These are phyloP conservation scores for Fusarium sp. DNA, from an alignment of 2,329 filamentous ascomycete species.

Conservation along the genomic window DNA sequence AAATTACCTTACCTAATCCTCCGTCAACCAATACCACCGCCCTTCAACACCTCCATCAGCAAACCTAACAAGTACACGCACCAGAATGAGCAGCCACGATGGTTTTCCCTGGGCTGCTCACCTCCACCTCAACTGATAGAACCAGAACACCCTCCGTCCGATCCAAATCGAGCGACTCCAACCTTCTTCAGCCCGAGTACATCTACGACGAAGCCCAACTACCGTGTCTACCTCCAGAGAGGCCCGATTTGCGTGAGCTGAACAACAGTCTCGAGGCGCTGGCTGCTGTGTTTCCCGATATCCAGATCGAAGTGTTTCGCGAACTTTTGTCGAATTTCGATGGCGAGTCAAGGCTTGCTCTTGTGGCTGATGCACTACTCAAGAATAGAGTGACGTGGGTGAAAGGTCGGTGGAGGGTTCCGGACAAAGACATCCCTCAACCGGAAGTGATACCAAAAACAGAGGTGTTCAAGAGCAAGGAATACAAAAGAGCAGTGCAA, in stretches of 20 bases:
- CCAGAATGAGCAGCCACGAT: constrained; percentile 59
- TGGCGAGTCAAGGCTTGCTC: constrained; percentile 79
- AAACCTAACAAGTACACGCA: constrained; percentile 9
- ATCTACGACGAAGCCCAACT: constrained; percentile 70
- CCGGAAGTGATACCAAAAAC: constrained; percentile 62
- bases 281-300: constrained; percentile 79
- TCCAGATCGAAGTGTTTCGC: constrained; percentile 85
- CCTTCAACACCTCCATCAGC: constrained; percentile 5
- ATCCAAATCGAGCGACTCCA: constrained; percentile 48
- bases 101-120: constrained; percentile 63
- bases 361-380: constrained; percentile 81
- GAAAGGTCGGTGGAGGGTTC: constrained; percentile 73
- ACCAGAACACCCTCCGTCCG: constrained; percentile 52
- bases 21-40: constrained; percentile 16
- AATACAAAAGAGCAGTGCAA: constrained; percentile 77
- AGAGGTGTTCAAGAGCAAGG: constrained; percentile 75
- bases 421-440: constrained; percentile 52
- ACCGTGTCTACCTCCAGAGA: constrained; percentile 60
- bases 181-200: constrained; percentile 56
- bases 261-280: constrained; percentile 78
- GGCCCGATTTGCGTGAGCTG: constrained; percentile 74
- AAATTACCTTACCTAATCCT: constrained; percentile 34
- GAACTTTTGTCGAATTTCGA: constrained; percentile 83
- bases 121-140: constrained; percentile 57
- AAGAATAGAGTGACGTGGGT: constrained; percentile 79